Evolutionary conservation across 2,329 filamentous ascomycete genomes (phyloP).

Genomic region (Microdochium trichocladiopsis): DNA sequence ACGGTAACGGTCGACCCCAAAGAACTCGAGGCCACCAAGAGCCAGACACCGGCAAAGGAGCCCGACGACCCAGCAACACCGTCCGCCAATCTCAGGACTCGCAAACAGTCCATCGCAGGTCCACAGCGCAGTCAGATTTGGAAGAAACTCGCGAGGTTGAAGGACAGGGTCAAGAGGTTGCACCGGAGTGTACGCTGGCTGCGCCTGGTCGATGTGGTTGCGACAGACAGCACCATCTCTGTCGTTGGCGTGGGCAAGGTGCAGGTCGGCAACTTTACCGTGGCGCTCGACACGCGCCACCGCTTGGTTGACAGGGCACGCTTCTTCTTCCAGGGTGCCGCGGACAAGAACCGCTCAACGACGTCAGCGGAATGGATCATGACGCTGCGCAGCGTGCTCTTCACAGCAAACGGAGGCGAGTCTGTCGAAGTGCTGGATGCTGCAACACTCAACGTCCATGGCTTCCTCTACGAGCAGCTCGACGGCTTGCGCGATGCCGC

Average conservation of each 20-base stretch:
- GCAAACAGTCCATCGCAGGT: constrained; percentile 14
- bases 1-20: constrained; percentile 75
- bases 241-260: constrained; percentile 77
- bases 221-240: constrained; percentile 69
- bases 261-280: constrained; percentile 75
- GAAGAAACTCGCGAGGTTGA: constrained; percentile 69
- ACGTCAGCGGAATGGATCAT: constrained; percentile 92
- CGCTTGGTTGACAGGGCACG: constrained; percentile 89
- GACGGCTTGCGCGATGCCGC: constrained; percentile 87
- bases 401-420: constrained; percentile 78
- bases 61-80: constrained; percentile 11
- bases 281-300: constrained; percentile 83
- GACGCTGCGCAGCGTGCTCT: constrained; percentile 76
- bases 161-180: constrained; percentile 79
- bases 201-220: constrained; percentile 80
- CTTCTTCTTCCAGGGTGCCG: constrained; percentile 74
- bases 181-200: constrained; percentile 87
- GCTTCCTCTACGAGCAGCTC: constrained; percentile 75
- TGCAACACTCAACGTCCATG: constrained; percentile 83
- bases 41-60: constrained; percentile 15
- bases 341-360: constrained; percentile 50
- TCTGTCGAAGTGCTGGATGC: constrained; percentile 85
- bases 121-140: constrained; percentile 62
- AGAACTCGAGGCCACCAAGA: constrained; percentile 48
- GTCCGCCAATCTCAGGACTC: constrained; percentile 19